These are phyloP conservation scores for Serendipita vermifera DNA, from an alignment of 768 basidiomycete genomes.

Conservation along the genomic window DNA sequence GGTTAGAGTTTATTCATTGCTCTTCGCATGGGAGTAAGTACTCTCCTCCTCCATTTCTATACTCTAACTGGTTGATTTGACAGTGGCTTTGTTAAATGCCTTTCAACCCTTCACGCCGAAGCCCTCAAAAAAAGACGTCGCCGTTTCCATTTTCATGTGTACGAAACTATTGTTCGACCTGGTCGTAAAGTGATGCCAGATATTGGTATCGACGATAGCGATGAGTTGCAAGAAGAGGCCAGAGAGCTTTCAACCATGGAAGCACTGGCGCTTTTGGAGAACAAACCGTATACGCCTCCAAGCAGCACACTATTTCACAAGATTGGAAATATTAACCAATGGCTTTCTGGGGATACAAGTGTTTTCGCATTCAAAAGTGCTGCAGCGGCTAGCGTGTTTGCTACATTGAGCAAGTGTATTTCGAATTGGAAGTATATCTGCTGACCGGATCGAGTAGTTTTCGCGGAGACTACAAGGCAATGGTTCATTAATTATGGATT, in stretches of 20 bases:
- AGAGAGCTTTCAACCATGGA: conserved; percentile 17
- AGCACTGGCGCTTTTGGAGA: conserved; percentile 20
- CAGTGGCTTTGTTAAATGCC: too few relatives aligned
- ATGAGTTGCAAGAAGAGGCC: too few relatives aligned
- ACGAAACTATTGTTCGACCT: conserved; percentile 16
- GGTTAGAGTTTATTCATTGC: conserved; percentile 18
- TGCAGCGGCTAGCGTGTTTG: conserved; percentile 18
- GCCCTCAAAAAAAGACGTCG: conserved; percentile 19
- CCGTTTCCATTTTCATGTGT: conserved; percentile 20
- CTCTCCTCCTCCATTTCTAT: too few relatives aligned
- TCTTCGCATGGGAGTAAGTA: conserved; percentile 18
- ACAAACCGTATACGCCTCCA: conserved; percentile 12
- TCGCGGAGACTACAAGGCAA: conserved; percentile 16
- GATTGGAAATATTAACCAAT: conserved; percentile 13
- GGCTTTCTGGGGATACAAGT: conserved; percentile 12
- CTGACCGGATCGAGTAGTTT: too few relatives aligned
- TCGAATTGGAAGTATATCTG: not conserved
- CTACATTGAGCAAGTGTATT: too few relatives aligned
- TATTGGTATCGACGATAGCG: too few relatives aligned
- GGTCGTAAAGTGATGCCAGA: not conserved
- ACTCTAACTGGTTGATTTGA: too few relatives aligned
- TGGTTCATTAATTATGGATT: conserved; percentile 21
- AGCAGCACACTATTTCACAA: conserved; percentile 13
- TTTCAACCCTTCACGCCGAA: too few relatives aligned
- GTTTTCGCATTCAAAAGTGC: conserved; percentile 21